A percentile compares a stretch with the other conserved stretches of the same genome.
Conservation (phyloP, 2,329 filamentous ascomycete species). For the Colletotrichum tamarilloi region DNA sequence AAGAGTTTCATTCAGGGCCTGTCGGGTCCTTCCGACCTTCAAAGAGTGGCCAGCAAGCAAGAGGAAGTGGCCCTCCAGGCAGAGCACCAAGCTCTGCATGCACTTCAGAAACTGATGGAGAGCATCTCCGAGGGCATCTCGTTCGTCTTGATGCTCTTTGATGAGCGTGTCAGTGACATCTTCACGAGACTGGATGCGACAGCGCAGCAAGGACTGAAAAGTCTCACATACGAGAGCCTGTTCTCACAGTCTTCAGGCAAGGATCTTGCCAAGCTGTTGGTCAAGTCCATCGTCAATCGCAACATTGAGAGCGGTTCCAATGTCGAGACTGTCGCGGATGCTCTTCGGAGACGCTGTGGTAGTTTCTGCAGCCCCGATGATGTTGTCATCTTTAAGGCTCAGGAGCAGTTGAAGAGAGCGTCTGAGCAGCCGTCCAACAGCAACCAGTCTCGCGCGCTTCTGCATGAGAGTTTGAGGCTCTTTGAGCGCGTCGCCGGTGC, state of each 20-base stretch:
- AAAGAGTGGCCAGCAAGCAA: slow-evolving; percentile 81
- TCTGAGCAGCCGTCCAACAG: slow-evolving; percentile 81
- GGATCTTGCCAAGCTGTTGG: slow-evolving; percentile 91
- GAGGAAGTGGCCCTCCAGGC: slow-evolving; percentile 93
- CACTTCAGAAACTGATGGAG: slow-evolving; percentile 84
- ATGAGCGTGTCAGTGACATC: slow-evolving; percentile 92
- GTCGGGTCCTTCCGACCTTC: slow-evolving; percentile 88
- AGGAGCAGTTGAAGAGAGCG: slow-evolving; percentile 92
- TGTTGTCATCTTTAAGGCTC: slow-evolving; percentile 97
- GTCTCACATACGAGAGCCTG: slow-evolving; percentile 87
- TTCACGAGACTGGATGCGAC: slow-evolving; percentile 78
- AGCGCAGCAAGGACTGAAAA: slow-evolving; percentile 75
- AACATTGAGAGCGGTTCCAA: slow-evolving; percentile 98
- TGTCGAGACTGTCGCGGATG: slow-evolving; percentile 96
- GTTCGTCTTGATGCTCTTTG: slow-evolving; percentile 93
- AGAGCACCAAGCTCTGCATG: slow-evolving; percentile 92
- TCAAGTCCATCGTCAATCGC: slow-evolving; percentile 97
- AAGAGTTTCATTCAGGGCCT: slow-evolving; percentile 92
- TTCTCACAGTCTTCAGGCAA: slow-evolving; percentile 85
- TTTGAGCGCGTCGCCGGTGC: slow-evolving; percentile 91
- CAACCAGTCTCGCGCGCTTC: slow-evolving; percentile 79
- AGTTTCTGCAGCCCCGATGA: slow-evolving; percentile 98
- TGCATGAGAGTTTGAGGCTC: slow-evolving; percentile 89
- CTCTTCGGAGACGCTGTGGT: slow-evolving; percentile 89
- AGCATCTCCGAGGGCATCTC: slow-evolving; percentile 97